These are phyloP conservation scores for Aspergillus incahuasiensis DNA, from an alignment of 495 filamentous ascomycete species.

Conservation along the genomic window DNA sequence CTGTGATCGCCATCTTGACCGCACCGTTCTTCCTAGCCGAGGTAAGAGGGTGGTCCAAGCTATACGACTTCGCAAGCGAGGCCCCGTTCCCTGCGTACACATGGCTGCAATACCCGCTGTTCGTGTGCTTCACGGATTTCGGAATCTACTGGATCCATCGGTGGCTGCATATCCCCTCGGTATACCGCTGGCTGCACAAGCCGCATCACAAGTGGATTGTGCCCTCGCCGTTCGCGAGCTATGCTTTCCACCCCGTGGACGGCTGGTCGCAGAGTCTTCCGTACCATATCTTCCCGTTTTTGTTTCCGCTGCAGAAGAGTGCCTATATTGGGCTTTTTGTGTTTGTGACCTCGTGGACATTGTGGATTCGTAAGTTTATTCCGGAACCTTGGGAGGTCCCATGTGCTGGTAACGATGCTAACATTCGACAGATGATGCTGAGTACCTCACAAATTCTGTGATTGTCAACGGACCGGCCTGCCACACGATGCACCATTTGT, in stretches of 20 bases:
- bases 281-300: constrained; percentile 85
- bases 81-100: constrained; percentile 71
- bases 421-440: constrained; percentile 64
- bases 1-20: constrained; percentile 75
- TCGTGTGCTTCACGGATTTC: constrained; percentile 86
- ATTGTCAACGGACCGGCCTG: constrained; percentile 92
- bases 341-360: constrained; percentile 93
- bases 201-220: constrained; percentile 99
- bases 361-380: constrained; percentile 66
- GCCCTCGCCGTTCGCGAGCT: constrained; percentile 84
- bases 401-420: not conserved
- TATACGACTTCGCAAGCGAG: constrained; percentile 70
- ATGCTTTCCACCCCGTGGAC: constrained; percentile 92
- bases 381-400: not conserved
- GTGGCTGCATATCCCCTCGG: constrained; percentile 66
- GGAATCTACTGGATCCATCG: constrained; percentile 93
- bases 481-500: constrained; percentile 90
- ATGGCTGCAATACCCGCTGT: constrained; percentile 78
- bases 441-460: constrained; percentile 75
- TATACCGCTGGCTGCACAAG: constrained; percentile 90
- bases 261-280: constrained; percentile 87
- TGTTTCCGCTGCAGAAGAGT: constrained; percentile 88
- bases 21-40: constrained; percentile 75
- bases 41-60: constrained; percentile 74
- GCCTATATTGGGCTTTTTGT: constrained; percentile 78